These are phyloP conservation scores for Phylloporus arenicola DNA, from an alignment of 768 basidiomycete genomes.

Conservation along the genomic window DNA sequence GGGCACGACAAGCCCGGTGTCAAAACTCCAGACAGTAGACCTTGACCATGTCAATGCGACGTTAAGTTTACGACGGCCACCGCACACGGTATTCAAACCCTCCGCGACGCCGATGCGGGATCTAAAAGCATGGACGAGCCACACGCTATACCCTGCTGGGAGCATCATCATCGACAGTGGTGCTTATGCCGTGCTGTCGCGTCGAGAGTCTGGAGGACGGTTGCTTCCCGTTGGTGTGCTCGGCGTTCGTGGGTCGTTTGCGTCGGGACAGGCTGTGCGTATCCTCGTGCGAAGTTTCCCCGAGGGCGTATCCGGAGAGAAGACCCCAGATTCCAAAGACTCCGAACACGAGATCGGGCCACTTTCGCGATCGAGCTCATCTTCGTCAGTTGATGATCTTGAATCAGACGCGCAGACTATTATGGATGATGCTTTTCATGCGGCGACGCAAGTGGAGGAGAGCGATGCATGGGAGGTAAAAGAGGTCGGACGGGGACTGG, in stretches of 20 bases:
- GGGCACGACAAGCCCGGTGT: conserved; percentile 23
- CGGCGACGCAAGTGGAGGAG: conserved; percentile 31
- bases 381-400: conserved; percentile 27
- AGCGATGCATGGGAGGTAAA: conserved; percentile 63
- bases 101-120: conserved; percentile 69
- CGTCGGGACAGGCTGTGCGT: conserved; percentile 89
- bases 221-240: conserved; percentile 90
- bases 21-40: conserved; percentile 20
- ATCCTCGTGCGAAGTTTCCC: conserved; percentile 54
- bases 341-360: conserved; percentile 25
- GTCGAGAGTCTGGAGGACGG: conserved; percentile 83
- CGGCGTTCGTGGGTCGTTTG: conserved; percentile 83
- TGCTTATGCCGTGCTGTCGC: conserved; percentile 79
- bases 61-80: conserved; percentile 45
- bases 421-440: conserved; percentile 30
- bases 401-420: conserved; percentile 18
- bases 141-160: conserved; percentile 87
- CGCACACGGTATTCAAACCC: conserved; percentile 86
- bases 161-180: conserved; percentile 85
- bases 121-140: conserved; percentile 95
- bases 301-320: conserved; percentile 20
- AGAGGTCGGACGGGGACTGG: conserved; percentile 91
- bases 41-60: conserved; percentile 21
- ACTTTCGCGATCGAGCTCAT: conserved; percentile 37
- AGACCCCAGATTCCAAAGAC: conserved; percentile 19